Evolutionary conservation across 768 basidiomycete species (phyloP), one percentile per base, ranked within the genome.

Genomic region (Pisolithus orientalis): DNA sequence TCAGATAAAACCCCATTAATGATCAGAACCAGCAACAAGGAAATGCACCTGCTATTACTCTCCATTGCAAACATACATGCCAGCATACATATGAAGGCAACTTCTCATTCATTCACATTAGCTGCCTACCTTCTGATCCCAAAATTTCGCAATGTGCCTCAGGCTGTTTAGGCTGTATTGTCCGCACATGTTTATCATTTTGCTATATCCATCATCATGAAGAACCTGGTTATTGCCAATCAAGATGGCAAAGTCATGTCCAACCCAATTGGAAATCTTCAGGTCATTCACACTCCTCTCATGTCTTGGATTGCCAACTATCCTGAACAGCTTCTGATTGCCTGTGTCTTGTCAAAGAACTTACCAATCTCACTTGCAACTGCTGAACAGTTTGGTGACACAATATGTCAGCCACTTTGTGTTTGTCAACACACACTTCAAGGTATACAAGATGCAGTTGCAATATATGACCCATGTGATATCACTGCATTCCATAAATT

Each of bases 21-120:
- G 0, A 53, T 61, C 3, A 59, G 60, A 43, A 67, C 65, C 6
- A 65, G 69, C n/a, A 58, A 65, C 34, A 60, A 63, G 31, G 54
- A 58, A 4, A 69, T 66, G 32, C 67, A 72, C 37, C 70, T 66
- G 0, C 47, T 71, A 0, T 52, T 71, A 0, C 50, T 72, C 8
- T 64, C 55, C 0, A 42, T 71, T 4, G 66, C 68, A 10, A 73
- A 74, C 52, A 63, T 74, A 0, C 49, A 58, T 29, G 55, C 60
- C 37, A 60, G 59, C 1, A 55, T 70, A 29, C 56, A 57, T 0
- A 68, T 62, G 54, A 71, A 72, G 48, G 63, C 69, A 0, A 64
- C 63, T 1, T 64, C 63, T 13, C 62, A 70, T 47, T 43, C 55
- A 0, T 73, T 4, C 57, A 2, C 21, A 21, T 21, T 21, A 21